phyloP scores from a whole-genome alignment of 1,139 yeast species.

The Geotrichum cucujoidarum region DNA sequence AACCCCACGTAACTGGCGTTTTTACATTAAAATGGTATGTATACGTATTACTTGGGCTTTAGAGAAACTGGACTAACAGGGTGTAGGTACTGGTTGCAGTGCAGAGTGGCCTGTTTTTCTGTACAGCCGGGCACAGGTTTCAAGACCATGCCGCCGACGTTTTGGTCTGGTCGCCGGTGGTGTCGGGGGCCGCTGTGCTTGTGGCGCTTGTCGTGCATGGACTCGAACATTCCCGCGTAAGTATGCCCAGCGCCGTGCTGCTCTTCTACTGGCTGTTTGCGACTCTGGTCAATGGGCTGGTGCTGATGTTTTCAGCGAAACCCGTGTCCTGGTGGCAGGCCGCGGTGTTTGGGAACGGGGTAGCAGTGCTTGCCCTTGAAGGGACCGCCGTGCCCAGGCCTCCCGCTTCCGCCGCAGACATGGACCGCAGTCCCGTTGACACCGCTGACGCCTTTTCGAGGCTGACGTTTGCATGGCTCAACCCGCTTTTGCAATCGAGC shows the following conservation, averaged over 20 bases:
- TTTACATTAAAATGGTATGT: constrained; percentile 41
- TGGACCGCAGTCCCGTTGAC: constrained; percentile 59
- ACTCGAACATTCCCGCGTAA: constrained; percentile 63
- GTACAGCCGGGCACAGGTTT: constrained; percentile 24
- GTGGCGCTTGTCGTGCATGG: constrained; percentile 59
- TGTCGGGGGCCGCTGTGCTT: constrained; percentile 43
- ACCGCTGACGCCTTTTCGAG: constrained; percentile 75
- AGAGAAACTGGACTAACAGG: no score
- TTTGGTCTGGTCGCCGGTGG: constrained; percentile 41
- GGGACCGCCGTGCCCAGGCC: constrained; percentile 49
- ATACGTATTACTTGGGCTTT: constrained; percentile 19
- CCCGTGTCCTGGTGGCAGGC: no score
- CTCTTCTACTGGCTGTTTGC: constrained; percentile 74
- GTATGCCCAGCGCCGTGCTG: constrained; percentile 62
- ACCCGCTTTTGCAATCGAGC: constrained; percentile 81
- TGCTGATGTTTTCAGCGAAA: constrained; percentile 39
- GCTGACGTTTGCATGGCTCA: constrained; percentile 88
- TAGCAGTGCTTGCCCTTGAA: constrained; percentile 52
- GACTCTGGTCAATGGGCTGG: constrained; percentile 31
- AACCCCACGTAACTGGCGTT: constrained; percentile 38
- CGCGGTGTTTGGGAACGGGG: constrained; percentile 47
- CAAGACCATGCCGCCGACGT: no score
- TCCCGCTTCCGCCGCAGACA: constrained; percentile 41
- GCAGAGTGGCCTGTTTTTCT: constrained; percentile 41
- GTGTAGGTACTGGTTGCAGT: constrained; percentile 35